Base-by-base conservation (phyloP, 371 early-diverging fungal species). In the Apophysomyces sp. region DNA sequence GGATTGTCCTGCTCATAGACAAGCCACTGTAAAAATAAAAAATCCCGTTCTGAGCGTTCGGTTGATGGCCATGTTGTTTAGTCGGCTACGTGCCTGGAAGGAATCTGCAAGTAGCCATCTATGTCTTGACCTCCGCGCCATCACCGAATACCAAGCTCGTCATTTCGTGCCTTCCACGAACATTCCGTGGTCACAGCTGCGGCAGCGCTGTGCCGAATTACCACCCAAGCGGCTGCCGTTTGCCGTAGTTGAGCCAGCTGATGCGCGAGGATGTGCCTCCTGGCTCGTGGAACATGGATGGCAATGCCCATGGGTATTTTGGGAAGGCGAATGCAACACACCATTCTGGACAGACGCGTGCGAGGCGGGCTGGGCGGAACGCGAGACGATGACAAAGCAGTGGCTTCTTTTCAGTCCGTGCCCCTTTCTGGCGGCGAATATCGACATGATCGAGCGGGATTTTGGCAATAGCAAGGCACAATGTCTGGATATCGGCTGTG, bases 401-500 rank as follows among this genome's bases (percentile, higher is more conserved):
- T 66, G 68, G 66, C 52, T 77, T 29, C 32, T 80, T 3, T 80
- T 80, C 44, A 41, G 39, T 2, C 75, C 80, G 3, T 71, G 68
- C 28, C 73, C 77, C 3, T 73, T 77, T 34, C 59, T 80, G 8
- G 58, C 51, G 15, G 31, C 52, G 0, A 55, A 69, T 16, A 70
- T 80, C 1, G 60, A 65, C 0, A 15, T 7, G 7, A 62, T 80
- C 11, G 77, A 73, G 58, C 16, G 27, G 58, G 8, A 52, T 65
- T 15, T 18, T 29, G 4, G n/a, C 28, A 18, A 18, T n/a, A 12
- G 12, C n/a, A 58, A 44, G 37, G 1, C 16, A 36, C 37, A 16
- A 28, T 78, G 76, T 44, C 61, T 78, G 4, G 82, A 82, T 57
- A 54, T 82, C 40, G 82, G 80, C 0, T 82, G 80, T 56, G 82